phyloP scores from a whole-genome alignment of 2,329 filamentous ascomycete genomes.

The Colletotrichum musae region DNA sequence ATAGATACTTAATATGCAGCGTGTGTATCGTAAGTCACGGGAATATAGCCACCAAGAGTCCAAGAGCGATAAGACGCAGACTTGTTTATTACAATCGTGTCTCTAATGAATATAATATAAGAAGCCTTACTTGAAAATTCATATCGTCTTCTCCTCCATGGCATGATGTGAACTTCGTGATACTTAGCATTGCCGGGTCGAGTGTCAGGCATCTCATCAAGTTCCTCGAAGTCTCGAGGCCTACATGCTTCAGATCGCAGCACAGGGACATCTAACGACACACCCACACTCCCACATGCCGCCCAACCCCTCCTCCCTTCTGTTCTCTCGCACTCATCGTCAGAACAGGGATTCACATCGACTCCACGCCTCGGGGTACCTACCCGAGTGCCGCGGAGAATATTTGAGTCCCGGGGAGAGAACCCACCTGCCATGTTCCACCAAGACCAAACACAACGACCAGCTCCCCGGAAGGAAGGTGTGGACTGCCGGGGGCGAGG shows the following conservation, averaged over 20 bases:
- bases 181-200: too few species aligned
- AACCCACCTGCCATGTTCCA: background rate
- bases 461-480: background rate
- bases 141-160: too few species aligned
- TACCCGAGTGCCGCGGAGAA: conserved; percentile 9
- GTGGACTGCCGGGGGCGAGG: background rate
- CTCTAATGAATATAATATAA: too few species aligned
- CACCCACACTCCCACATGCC: background rate
- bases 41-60: too few species aligned
- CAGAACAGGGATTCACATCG: too few species aligned
- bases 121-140: too few species aligned
- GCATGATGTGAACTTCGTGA: too few species aligned
- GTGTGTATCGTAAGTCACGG: too few species aligned
- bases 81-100: too few species aligned
- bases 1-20: too few species aligned
- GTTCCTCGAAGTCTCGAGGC: background rate
- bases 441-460: background rate
- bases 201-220: background rate
- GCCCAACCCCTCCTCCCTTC: background rate
- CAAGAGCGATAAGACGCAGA: too few species aligned
- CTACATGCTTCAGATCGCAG: background rate
- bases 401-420: background rate
- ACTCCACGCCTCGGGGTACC: too few species aligned
- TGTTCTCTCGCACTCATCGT: background rate
- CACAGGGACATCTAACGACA: background rate